A percentile compares a stretch with the other conserved stretches of the same genome.
Conservation (phyloP, 2,329 filamentous ascomycete genomes). For the Ceratocystis destructans region DNA sequence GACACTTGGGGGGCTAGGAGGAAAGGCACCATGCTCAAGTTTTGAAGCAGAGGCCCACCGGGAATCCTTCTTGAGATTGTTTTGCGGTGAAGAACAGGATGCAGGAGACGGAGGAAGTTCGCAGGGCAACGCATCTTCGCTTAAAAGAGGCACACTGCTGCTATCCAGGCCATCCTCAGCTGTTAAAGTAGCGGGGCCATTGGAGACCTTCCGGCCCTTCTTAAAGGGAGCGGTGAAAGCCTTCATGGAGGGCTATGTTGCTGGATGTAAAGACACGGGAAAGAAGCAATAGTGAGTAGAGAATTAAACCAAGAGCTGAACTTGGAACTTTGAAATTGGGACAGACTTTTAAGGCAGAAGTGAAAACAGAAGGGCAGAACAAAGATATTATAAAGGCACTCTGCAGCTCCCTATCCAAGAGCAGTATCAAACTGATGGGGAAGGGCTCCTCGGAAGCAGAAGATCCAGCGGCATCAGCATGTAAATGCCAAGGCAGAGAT, state of each 20-base stretch:
- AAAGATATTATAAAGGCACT: background rate
- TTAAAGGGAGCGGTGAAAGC: constrained; percentile 18
- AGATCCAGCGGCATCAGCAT: background rate
- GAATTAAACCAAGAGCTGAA: background rate
- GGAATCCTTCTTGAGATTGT: constrained; percentile 3
- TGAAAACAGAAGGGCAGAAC: background rate
- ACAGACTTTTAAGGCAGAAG: background rate
- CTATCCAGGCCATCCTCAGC: constrained; percentile 11
- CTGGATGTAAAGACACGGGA: background rate
- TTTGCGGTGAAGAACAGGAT: background rate
- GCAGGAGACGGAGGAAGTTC: background rate
- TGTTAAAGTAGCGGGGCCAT: background rate
- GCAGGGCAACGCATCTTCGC: background rate
- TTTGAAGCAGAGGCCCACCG: background rate
- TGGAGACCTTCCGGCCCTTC: constrained; percentile 14
- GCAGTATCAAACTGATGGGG: background rate
- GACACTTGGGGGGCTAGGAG: background rate
- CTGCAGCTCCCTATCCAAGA: background rate
- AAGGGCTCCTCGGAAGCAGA: background rate
- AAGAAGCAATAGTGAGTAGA: background rate
- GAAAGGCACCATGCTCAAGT: background rate
- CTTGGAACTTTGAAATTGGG: background rate
- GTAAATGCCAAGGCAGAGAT: background rate
- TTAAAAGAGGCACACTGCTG: constrained; percentile 11
- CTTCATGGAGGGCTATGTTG: constrained; percentile 11